Evolutionary conservation across 2,329 filamentous ascomycete species (phyloP), one percentile per base, ranked within the genome.

Genomic region (Pseudodiploospora longispora): DNA sequence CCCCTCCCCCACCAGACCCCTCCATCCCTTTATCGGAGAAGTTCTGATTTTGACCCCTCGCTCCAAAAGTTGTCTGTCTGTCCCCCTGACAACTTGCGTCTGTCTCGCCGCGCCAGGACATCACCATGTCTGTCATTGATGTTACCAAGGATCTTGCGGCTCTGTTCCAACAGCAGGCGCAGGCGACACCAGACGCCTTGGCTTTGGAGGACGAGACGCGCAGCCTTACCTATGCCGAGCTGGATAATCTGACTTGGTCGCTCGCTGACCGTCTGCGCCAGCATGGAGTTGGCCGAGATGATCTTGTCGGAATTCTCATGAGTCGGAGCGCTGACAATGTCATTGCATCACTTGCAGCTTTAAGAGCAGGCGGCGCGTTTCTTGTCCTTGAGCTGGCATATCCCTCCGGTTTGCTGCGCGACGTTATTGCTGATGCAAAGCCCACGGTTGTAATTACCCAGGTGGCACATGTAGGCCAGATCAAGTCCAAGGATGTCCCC

Each of bases 341-440:
- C 48, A 81, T 90, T 61, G 81, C 85, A 10, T 88, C 83, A 57
- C 70, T 91, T 42, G 86, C 86, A 28, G 80, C 83, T n/a, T 74
- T 90, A 34, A 79, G 83, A 47, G 85, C 86, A 2, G 86, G 85
- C 41, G 86, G 86, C 43, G 86, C 86, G 2, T 91, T 89, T 58
- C 71, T 91, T 5, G 85, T 90, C 2, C 76, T 91, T 3, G 86
- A 91, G 64, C 71, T 88, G 40, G 86, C 86, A 3, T 90, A 90
- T 51, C 86, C 86, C 10, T 77, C 83, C 0, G 81, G 80, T 44
- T 69, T 90, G 40, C 68, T 91, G 49, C 76, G 83, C 41, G 85
- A 89, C 62, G 85, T 90, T 41, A 75, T 90, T 41, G 81, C 85
- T 30, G 86, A 91, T 68, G 83, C 85, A 8, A 75, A 73, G 29